phyloP scores from a whole-genome alignment of 495 filamentous ascomycete species.

The Penicillium malachiteum region DNA sequence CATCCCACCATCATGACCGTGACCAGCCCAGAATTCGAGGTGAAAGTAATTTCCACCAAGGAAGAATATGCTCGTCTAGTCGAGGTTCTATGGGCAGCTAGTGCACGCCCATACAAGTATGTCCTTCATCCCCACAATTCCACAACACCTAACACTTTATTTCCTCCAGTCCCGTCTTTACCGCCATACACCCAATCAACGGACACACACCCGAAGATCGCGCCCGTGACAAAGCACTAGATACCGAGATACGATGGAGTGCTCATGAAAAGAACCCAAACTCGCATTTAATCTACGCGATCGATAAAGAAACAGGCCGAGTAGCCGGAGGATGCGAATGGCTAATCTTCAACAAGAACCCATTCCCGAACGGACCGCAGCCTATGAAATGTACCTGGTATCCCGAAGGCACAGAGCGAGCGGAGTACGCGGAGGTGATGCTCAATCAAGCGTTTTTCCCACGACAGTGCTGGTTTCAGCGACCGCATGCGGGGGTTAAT shows the following conservation, averaged over 20 bases:
- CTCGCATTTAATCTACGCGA: slow-evolving; percentile 16
- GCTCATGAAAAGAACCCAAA: slow-evolving; percentile 8
- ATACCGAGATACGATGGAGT: slow-evolving; percentile 12
- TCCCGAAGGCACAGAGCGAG: slow-evolving; percentile 11
- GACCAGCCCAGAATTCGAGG: slow-evolving; percentile 2
- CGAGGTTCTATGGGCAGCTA: slow-evolving; percentile 14
- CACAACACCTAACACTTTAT: neutral
- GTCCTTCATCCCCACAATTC: neutral
- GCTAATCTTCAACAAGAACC: slow-evolving; percentile 25
- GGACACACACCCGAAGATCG: slow-evolving; percentile 13
- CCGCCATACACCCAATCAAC: slow-evolving; percentile 7
- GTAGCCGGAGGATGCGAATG: slow-evolving; percentile 37
- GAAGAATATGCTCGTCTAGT: slow-evolving; percentile 8
- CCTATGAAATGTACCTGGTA: slow-evolving; percentile 15
- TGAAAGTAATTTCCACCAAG: slow-evolving; percentile 1
- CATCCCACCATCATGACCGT: neutral
- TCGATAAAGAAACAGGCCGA: slow-evolving; percentile 14
- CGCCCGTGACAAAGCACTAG: slow-evolving; percentile 7
- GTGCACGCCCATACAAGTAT: slow-evolving; percentile 15
- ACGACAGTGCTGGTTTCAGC: slow-evolving; percentile 14
- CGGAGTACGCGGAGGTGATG: slow-evolving; percentile 6
- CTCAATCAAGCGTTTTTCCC: slow-evolving; percentile 12
- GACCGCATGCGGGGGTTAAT: slow-evolving; percentile 28
- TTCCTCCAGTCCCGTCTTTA: slow-evolving; percentile 11
- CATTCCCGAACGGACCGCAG: slow-evolving; percentile 15